Evolutionary conservation across 2,329 filamentous ascomycete species (phyloP), one percentile per base, ranked within the genome.

Genomic region (Pestalotiopsis sp.): DNA sequence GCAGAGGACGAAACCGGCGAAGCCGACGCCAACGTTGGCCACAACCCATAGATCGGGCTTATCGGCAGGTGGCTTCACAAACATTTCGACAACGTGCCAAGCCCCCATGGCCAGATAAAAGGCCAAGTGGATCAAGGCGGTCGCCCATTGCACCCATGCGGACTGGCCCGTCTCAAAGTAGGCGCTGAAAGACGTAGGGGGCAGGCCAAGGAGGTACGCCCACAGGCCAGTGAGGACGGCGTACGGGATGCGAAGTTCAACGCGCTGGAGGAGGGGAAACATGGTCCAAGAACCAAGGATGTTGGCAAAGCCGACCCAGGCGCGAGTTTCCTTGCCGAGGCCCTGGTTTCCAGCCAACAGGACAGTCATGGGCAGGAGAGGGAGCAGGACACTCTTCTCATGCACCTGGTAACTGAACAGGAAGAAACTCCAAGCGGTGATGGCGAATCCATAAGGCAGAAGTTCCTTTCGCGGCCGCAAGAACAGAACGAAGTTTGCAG

Each of bases 361-460:
- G 6, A 98, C 82, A 0, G 95, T 98, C 93, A 97, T 97, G 0
- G 96, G 96, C 78, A 98, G 89, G 61, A 99, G 84, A 1, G 96
- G 97, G 2, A 99, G 87, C 4, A 99, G 85, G 0, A 97, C 94
- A 73, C 95, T 98, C 86, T 99, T 99, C 83, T 99, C 96, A 76
- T 99, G 96, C 0, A 99, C 97, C 78, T 99, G 96, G 79, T 97
- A 99, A 75, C 94, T 97, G 83, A 97, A 98, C 17, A 99, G 85
- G 79, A 98, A 99, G 84, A 99, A 99, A 0, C 92, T 95, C 96
- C 96, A 99, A 2, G 95, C 93, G 0, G 93, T 94, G 1, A 92
- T 87, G 1, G 95, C 92, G 68, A 98, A 89, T 0, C 93, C 93
- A 45, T 93, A 87, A 1, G 94, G 94, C 14, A 98, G 82, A 4